Conservation (phyloP, 1,284 basidiomycete species). For the Wolfiporia cocos region DNA sequence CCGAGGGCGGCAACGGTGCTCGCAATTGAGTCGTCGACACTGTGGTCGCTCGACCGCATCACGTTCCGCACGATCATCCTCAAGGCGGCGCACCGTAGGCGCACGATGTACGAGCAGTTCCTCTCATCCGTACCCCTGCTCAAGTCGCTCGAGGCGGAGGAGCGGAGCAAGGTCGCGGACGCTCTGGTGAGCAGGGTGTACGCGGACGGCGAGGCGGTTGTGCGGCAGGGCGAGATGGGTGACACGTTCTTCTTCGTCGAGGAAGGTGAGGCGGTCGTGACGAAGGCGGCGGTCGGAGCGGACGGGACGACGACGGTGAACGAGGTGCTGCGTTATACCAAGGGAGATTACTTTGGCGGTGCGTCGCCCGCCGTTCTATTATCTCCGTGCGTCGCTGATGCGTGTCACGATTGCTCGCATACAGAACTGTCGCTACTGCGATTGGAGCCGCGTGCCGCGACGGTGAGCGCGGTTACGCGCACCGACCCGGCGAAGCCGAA, state of each 20-base stretch:
- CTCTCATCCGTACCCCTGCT: slow-evolving; percentile 88
- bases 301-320: slow-evolving; percentile 60
- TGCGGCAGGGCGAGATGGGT: slow-evolving; percentile 90
- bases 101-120: slow-evolving; percentile 96
- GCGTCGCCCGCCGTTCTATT: slow-evolving; percentile 29
- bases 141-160: slow-evolving; percentile 78
- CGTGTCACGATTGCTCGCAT: background rate
- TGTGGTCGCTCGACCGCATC: slow-evolving; percentile 96
- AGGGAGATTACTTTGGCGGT: slow-evolving; percentile 99
- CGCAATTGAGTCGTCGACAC: slow-evolving; percentile 76
- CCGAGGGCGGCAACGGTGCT: slow-evolving; percentile 93
- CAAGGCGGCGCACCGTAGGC: slow-evolving; percentile 78
- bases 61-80: slow-evolving; percentile 99
- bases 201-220: slow-evolving; percentile 80
- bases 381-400: background rate
- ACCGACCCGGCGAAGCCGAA: slow-evolving; percentile 46
- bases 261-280: slow-evolving; percentile 85
- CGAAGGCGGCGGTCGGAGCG: slow-evolving; percentile 62
- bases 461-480: slow-evolving; percentile 77
- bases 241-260: slow-evolving; percentile 98
- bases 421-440: slow-evolving; percentile 81
- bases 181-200: slow-evolving; percentile 85
- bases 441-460: slow-evolving; percentile 86
- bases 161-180: slow-evolving; percentile 96
- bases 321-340: slow-evolving; percentile 70